A percentile compares a stretch with the other conserved stretches of the same genome.
These are phyloP conservation scores for Rosa persica DNA, from an alignment of 306 rosid species.

Conservation along the genomic window DNA sequence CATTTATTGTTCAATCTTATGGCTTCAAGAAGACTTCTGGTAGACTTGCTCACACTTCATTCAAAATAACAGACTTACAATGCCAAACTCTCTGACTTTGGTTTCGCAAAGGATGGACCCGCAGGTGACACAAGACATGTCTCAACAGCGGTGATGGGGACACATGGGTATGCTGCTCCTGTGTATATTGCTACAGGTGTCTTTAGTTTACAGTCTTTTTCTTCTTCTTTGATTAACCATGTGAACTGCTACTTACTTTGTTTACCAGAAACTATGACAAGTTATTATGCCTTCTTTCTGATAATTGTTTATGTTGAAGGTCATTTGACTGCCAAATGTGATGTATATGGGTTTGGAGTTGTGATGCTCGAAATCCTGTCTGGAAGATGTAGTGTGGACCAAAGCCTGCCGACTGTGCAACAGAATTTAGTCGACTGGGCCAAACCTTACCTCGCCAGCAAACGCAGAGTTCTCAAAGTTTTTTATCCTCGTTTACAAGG, in stretches of 20 bases:
- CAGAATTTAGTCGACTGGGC: slow-evolving; percentile 81
- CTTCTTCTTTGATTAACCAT: background rate
- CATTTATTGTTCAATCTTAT: slow-evolving; percentile 1
- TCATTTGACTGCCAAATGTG: slow-evolving; percentile 80
- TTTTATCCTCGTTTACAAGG: slow-evolving; percentile 77
- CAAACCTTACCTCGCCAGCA: slow-evolving; percentile 73
- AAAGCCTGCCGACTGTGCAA: slow-evolving; percentile 64
- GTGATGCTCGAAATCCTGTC: slow-evolving; percentile 82
- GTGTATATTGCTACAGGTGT: slow-evolving; percentile 95
- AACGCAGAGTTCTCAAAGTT: slow-evolving; percentile 58
- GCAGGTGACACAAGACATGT: slow-evolving; percentile 75
- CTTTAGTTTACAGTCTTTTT: background rate
- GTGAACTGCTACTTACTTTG: background rate
- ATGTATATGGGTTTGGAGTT: slow-evolving; percentile 86
- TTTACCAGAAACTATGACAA: background rate
- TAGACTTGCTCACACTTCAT: slow-evolving; percentile 11
- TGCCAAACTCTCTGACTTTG: slow-evolving; percentile 88
- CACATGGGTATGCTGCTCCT: slow-evolving; percentile 93
- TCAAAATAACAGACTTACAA: slow-evolving; percentile 50
- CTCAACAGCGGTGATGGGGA: slow-evolving; percentile 92
- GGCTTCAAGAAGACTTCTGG: slow-evolving; percentile 15
- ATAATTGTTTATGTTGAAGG: slow-evolving; percentile 49
- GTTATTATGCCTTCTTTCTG: slow-evolving; percentile 13
- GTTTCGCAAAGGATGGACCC: slow-evolving; percentile 92
- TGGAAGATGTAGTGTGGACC: slow-evolving; percentile 71